Evolutionary conservation across 352 stramenopile species (phyloP).

Genomic region (Globisporangium iwayamae): DNA sequence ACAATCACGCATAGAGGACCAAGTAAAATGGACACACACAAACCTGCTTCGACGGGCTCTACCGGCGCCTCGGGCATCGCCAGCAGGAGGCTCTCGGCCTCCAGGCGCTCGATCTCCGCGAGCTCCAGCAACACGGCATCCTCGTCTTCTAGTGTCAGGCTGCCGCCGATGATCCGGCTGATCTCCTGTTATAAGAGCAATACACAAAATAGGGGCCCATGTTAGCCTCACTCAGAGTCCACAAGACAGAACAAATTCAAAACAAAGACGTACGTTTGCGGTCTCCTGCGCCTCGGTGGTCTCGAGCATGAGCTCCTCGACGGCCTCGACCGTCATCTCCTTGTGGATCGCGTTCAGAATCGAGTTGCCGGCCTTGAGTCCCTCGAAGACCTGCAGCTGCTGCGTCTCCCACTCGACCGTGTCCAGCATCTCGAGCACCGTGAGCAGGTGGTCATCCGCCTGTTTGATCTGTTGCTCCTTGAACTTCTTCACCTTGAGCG

Average conservation of each 20-base stretch:
- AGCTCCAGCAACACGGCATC: constrained; percentile 82
- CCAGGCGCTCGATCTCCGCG: constrained; percentile 76
- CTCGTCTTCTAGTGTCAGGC: constrained; percentile 79
- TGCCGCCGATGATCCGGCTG: constrained; percentile 73
- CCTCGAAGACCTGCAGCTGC: constrained; percentile 87
- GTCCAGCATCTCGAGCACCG: constrained; percentile 84
- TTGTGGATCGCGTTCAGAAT: constrained; percentile 88
- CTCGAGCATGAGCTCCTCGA: constrained; percentile 88
- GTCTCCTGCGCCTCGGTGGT: constrained; percentile 81
- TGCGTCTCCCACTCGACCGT: constrained; percentile 88
- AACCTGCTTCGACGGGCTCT: constrained; percentile 40
- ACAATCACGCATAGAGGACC: neutral
- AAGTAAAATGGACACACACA: neutral
- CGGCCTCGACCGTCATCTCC: constrained; percentile 86
- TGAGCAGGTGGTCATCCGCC: constrained; percentile 81
- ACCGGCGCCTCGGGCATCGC: constrained; percentile 62
- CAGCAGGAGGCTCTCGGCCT: constrained; percentile 49
- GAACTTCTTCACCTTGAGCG: constrained; percentile 88
- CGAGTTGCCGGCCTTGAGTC: constrained; percentile 84
- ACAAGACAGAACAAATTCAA: neutral
- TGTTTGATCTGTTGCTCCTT: constrained; percentile 88
- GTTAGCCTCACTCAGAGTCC: neutral
- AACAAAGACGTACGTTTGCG: constrained; percentile 47
- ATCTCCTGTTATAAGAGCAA: constrained; percentile 63
- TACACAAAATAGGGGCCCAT: neutral